A percentile compares a stretch with the other conserved stretches of the same genome.
These are phyloP conservation scores for Epichloe coenophiala DNA, from an alignment of 2,329 filamentous ascomycete genomes.

Conservation along the genomic window DNA sequence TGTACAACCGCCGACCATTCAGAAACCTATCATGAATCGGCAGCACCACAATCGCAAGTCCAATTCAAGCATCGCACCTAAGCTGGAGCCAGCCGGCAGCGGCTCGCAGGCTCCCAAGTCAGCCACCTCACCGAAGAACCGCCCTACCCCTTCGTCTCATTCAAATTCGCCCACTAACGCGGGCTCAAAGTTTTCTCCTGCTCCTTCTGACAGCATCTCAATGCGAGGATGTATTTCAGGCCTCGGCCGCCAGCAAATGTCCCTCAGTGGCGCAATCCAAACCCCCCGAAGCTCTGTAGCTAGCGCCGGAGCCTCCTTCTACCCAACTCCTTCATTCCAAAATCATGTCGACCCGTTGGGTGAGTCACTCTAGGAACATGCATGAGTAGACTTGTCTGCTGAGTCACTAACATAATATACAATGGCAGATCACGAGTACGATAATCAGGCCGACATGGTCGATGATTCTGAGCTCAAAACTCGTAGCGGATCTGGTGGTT, in stretches of 20 bases:
- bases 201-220: conserved; percentile 33
- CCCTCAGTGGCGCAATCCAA: conserved; percentile 14
- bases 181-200: conserved; percentile 28
- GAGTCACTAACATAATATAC: conserved; percentile 53
- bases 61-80: conserved; percentile 61
- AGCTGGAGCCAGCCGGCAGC: conserved; percentile 45
- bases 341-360: conserved; percentile 93
- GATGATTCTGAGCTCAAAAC: conserved; percentile 67
- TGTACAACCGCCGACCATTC: conserved; percentile 63
- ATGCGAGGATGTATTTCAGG: conserved; percentile 26
- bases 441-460: conserved; percentile 77
- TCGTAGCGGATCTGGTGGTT: conserved; percentile 50
- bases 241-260: conserved; percentile 19
- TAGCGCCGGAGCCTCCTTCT: conserved; percentile 44
- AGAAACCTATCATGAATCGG: conserved; percentile 68
- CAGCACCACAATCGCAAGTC: conserved; percentile 64
- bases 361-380: conserved; percentile 44
- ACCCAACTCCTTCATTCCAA: conserved; percentile 71
- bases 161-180: conserved; percentile 41
- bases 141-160: conserved; percentile 74
- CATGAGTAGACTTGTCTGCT: conserved; percentile 29
- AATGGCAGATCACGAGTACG: conserved; percentile 84
- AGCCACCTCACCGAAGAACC: conserved; percentile 52
- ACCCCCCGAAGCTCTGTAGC: conserved; percentile 17
- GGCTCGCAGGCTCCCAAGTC: conserved; percentile 39